Evolutionary conservation across 768 basidiomycete species (phyloP).

Genomic region (Auriscalpium vulgare): DNA sequence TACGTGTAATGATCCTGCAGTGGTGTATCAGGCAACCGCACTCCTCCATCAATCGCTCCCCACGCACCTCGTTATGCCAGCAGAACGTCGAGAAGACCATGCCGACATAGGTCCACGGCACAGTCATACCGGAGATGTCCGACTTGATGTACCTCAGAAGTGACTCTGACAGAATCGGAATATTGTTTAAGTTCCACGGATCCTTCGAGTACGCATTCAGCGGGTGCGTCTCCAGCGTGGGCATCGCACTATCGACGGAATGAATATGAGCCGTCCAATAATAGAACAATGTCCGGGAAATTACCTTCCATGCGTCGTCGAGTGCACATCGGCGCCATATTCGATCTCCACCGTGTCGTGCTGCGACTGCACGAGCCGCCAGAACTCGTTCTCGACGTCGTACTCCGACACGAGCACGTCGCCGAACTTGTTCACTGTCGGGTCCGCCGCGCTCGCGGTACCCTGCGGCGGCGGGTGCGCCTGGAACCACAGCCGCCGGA

Average conservation of each 20-base stretch:
- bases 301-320: conserved; percentile 94
- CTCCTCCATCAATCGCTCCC: conserved; percentile 8
- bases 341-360: conserved; percentile 94
- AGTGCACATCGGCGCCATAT: conserved; percentile 99
- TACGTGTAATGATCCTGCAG: conserved; percentile 93
- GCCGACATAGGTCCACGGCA: conserved; percentile 98
- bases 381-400: conserved; percentile 93
- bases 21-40: background rate
- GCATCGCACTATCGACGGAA: conserved; percentile 66
- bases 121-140: conserved; percentile 99
- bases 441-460: conserved; percentile 25
- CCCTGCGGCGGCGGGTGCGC: conserved; percentile 45
- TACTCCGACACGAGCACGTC: conserved; percentile 71
- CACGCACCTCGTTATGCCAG: conserved; percentile 91
- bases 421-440: conserved; percentile 47
- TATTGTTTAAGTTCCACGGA: conserved; percentile 97
- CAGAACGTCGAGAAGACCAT: conserved; percentile 99
- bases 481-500: conserved; percentile 84
- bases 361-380: conserved; percentile 87
- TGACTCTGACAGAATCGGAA: conserved; percentile 88
- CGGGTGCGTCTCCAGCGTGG: conserved; percentile 91
- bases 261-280: background rate
- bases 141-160: conserved; percentile 96
- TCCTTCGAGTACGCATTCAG: conserved; percentile 80
- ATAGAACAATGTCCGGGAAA: background rate